phyloP scores from a whole-genome alignment of 805 yeast species.

The Suhomyces vadensis region DNA sequence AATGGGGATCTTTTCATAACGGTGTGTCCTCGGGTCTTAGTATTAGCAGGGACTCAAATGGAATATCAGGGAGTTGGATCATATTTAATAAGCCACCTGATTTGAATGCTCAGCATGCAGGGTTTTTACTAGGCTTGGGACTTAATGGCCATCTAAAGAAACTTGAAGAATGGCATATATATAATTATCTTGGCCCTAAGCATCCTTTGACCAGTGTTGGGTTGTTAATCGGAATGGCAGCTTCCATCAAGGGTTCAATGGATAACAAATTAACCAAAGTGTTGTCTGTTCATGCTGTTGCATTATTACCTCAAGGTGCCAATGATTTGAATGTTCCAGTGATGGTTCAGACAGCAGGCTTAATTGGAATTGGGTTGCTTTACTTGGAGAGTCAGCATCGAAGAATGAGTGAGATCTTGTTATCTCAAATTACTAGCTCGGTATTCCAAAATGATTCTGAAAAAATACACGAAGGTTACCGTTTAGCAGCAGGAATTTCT shows the following conservation, averaged over 20 bases:
- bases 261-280: constrained; percentile 87
- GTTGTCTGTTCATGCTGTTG: constrained; percentile 88
- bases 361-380: constrained; percentile 85
- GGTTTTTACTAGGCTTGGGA: constrained; percentile 90
- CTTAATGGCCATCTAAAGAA: constrained; percentile 81
- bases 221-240: constrained; percentile 86
- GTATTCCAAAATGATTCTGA: constrained; percentile 55
- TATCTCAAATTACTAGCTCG: constrained; percentile 64
- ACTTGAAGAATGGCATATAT: constrained; percentile 95
- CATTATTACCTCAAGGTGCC: constrained; percentile 87
- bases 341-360: constrained; percentile 87
- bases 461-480: constrained; percentile 72
- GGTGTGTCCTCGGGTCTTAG: constrained; percentile 88
- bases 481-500: constrained; percentile 85
- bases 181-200: constrained; percentile 88
- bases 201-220: constrained; percentile 85
- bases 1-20: constrained; percentile 90
- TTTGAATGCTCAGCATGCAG: constrained; percentile 84
- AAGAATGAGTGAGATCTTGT: constrained; percentile 77
- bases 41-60: constrained; percentile 65
- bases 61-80: constrained; percentile 88
- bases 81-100: constrained; percentile 76
- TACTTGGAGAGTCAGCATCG: constrained; percentile 78
- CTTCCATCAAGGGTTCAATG: constrained; percentile 80
- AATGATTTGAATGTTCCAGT: constrained; percentile 82